Base-by-base conservation (phyloP, 108 stramenopile genomes). In the Pseudonitzschia multistriata region DNA sequence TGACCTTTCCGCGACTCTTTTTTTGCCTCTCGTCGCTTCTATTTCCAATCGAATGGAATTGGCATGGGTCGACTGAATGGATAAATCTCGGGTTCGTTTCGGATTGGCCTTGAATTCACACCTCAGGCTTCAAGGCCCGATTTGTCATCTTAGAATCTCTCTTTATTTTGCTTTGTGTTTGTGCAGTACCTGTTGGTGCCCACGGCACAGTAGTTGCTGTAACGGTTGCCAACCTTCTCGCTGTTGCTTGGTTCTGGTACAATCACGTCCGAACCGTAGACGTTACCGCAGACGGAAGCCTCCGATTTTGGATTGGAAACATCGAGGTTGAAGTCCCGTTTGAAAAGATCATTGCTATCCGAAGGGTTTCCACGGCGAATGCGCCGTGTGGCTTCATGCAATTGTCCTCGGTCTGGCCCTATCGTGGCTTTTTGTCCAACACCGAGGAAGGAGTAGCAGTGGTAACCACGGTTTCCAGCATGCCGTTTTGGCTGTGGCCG, bases 261-360 rank as follows among this genome's bases (percentile, higher is more conserved):
- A 94, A 94, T 59, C 81, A 83, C 70, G 92, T 94, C 11, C 83
- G 92, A 57, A 85, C 83, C 10, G 92, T 94, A 15, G 92, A 94
- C 45, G 85, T 94, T 25, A 91, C 88, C 34, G 75, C 82, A 25
- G 89, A 94, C 50, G 89, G 89, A 25, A 85, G 83, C 28, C 77
- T 94, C 1, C 86, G 90, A 6, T 94, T 94, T 77, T 94, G 92
- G 92, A 93, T 93, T 66, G 92, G 92, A 33, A 93, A 93, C 62
- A 84, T 93, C 57, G 92, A 93, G 68, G 62, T 93, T 22, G 86
- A 90, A 66, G 89, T 93, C 28, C 92, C 92, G 0, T 93, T 89
- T 74, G 88, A 89, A 35, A 93, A 93, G 70, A 87, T 93, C 63
- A 72, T 88, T 21, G 67, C 74, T 11, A 83, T 93, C 49, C 80